Base-by-base conservation (phyloP, 78 protist species). In the Guillardia theta region DNA sequence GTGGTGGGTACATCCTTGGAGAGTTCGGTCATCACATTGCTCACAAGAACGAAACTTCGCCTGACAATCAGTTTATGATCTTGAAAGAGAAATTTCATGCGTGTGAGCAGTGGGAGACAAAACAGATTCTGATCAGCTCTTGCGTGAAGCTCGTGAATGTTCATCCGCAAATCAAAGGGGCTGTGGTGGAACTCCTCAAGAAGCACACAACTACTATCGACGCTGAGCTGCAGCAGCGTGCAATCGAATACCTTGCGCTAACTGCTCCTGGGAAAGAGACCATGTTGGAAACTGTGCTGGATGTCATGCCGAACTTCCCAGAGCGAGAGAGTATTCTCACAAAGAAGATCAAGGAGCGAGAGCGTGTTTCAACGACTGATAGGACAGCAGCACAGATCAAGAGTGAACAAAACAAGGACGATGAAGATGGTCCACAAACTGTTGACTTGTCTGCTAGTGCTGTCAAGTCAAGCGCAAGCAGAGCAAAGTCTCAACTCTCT, bases 21-120 rank as follows among this genome's bases (percentile, higher is more conserved):
- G 99, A 99, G 96, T 99, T 97, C 93, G 99, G 99, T 33, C 96
- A 97, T 88, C 94, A 83, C 53, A 97, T 98, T 21, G 97, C 98
- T 0, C 95, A 95, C 48, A 50, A 92, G 87, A 95, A 94, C 2
- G 92, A 96, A 30, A 30, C 83, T 0, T 44, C 94, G 30, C 27
- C 96, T 0, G 93, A 94, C 39, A 15, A 92, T 12, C 97, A 97
- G 95, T 96, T 98, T 88, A 46, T 50, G 9, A 46, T 47, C 62
- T 96, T 99, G 45, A 96, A 97, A 46, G 4, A 47, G 64, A 95
- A 95, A 47, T 98, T 92, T 94, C 10, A 24, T 50, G 39, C 33
- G 50, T 70, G 45, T 43, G 41, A 24, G 36, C 83, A 83, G 10
- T 5, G 2, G 15, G 33, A 30, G 36, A 96, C 98, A 9, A 93